phyloP scores from a whole-genome alignment of 75 land plant species.

The Chamaecyparis obtusa region DNA sequence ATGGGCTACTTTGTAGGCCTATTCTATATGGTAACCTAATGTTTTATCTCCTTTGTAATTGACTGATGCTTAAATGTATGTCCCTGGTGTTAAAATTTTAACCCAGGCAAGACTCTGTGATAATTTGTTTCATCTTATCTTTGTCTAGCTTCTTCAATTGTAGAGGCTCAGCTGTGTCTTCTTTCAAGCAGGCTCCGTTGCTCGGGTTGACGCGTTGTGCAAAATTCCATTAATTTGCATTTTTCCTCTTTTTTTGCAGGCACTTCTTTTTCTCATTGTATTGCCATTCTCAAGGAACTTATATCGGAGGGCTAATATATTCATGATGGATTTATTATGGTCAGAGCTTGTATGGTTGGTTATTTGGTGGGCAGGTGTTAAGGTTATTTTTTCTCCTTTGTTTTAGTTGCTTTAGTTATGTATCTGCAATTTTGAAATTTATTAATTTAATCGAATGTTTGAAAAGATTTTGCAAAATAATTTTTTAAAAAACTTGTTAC shows the following conservation, averaged over 20 bases:
- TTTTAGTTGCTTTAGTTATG: background rate
- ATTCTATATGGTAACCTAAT: background rate
- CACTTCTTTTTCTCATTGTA: slow-evolving; percentile 26
- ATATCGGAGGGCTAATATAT: slow-evolving; percentile 36
- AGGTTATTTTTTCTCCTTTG: slow-evolving; percentile 20
- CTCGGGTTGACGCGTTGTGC: background rate
- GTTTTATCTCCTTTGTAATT: background rate
- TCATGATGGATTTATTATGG: slow-evolving; percentile 47
- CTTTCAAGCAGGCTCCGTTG: background rate
- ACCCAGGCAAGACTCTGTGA: background rate
- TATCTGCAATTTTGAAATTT: background rate
- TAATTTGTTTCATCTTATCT: background rate
- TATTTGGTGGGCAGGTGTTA: slow-evolving; percentile 62
- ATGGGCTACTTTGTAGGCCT: background rate
- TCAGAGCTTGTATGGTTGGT: slow-evolving; percentile 59
- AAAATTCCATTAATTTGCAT: background rate
- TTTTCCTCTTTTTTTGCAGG: slow-evolving; percentile 23
- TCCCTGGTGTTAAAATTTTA: background rate
- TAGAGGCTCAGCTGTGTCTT: background rate
- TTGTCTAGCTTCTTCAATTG: background rate
- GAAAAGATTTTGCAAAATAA: background rate
- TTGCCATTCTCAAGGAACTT: slow-evolving; percentile 37
- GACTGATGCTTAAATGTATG: background rate
- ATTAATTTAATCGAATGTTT: background rate
- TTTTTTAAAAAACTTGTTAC: background rate